Percentiles rank a stretch among this genome's conserved stretches.
Evolutionary conservation across 345 rosid species (phyloP).

Genomic region (Salix udensis): DNA sequence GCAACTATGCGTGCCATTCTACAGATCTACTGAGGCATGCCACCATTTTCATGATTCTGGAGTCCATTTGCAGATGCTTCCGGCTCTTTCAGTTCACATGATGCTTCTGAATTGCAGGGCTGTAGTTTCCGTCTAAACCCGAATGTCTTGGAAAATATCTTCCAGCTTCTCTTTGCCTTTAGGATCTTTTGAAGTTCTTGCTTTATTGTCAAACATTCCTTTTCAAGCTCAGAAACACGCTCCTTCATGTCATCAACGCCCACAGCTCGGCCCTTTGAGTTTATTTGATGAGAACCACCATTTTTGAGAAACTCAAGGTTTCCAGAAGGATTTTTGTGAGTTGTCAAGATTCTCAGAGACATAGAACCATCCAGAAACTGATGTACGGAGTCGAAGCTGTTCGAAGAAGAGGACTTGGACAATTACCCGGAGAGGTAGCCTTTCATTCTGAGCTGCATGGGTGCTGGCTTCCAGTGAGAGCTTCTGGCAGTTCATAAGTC

Average conservation of each 20-base stretch:
- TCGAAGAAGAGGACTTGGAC: constrained; percentile 92
- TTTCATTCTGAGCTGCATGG: constrained; percentile 83
- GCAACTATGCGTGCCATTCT: neutral
- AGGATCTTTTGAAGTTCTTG: constrained; percentile 25
- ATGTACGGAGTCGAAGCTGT: constrained; percentile 41
- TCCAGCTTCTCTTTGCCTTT: constrained; percentile 22
- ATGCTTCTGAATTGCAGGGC: constrained; percentile 45
- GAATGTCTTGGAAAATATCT: constrained; percentile 42
- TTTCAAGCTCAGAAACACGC: constrained; percentile 21
- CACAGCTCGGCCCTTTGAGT: neutral
- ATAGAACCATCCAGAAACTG: constrained; percentile 33
- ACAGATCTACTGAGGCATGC: constrained; percentile 16
- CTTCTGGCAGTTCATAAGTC: constrained; percentile 75
- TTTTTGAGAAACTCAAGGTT: constrained; percentile 10
- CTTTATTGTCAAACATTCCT: constrained; percentile 23
- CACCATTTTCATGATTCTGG: constrained; percentile 23
- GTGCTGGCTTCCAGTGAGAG: constrained; percentile 73
- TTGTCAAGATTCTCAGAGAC: constrained; percentile 22
- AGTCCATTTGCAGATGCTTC: constrained; percentile 14
- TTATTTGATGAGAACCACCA: neutral
- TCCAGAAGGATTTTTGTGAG: constrained; percentile 15
- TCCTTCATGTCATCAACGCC: constrained; percentile 18
- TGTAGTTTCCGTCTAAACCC: constrained; percentile 51
- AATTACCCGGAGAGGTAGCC: constrained; percentile 73
- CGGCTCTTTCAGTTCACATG: constrained; percentile 27